Evolutionary conservation across 2,329 filamentous ascomycete genomes (phyloP).

Genomic region (Monascus ruber): DNA sequence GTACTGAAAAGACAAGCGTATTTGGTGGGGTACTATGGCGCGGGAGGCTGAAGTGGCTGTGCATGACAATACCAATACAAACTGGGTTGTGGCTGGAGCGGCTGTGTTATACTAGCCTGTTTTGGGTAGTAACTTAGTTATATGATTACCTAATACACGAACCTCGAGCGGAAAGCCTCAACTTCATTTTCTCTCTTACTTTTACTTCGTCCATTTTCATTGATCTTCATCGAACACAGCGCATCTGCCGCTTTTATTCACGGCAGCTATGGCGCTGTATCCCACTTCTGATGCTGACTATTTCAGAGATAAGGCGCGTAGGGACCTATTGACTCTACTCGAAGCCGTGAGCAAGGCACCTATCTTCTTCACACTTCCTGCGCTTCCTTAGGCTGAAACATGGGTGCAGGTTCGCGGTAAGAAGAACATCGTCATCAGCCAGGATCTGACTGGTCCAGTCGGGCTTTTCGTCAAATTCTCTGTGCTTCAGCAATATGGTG

Average conservation of each 20-base stretch:
- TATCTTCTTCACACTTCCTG: slow-evolving; percentile 6
- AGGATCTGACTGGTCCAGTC: slow-evolving; percentile 76
- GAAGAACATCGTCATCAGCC: slow-evolving; percentile 94
- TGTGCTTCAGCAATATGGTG: slow-evolving; percentile 89
- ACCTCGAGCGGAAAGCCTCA: too few relatives aligned
- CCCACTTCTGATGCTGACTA: slow-evolving; percentile 35
- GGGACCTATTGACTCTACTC: slow-evolving; percentile 79
- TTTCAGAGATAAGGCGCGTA: slow-evolving; percentile 52
- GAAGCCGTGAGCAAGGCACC: slow-evolving; percentile 70
- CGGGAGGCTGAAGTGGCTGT: background rate
- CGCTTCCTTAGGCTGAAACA: slow-evolving; percentile 13
- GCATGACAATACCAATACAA: background rate
- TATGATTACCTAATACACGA: too few relatives aligned
- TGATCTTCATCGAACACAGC: slow-evolving; percentile 2
- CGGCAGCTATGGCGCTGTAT: slow-evolving; percentile 30
- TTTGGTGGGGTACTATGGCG: too few relatives aligned
- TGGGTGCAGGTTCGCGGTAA: slow-evolving; percentile 76
- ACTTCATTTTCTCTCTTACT: slow-evolving; percentile 2
- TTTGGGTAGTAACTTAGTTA: too few relatives aligned
- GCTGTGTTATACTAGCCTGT: background rate
- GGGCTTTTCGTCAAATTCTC: slow-evolving; percentile 91
- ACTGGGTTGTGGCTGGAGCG: background rate
- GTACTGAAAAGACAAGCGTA: too few relatives aligned
- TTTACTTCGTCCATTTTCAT: slow-evolving; percentile 1
- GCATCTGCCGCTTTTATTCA: slow-evolving; percentile 8